Evolutionary conservation across 495 filamentous ascomycete genomes (phyloP).

Genomic region (Hypoxylon trugodes): DNA sequence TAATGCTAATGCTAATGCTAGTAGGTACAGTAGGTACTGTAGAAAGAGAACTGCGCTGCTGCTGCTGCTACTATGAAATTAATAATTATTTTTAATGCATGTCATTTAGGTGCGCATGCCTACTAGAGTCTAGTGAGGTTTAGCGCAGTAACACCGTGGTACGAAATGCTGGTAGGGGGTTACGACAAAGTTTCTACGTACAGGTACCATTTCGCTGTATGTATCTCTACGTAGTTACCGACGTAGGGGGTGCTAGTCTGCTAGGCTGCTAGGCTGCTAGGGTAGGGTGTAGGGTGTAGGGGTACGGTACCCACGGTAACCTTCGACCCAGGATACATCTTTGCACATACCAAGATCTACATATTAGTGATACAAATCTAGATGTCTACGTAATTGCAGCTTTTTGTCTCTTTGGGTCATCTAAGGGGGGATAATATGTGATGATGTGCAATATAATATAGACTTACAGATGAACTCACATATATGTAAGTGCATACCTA

Average conservation of each 20-base stretch:
- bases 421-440: constrained; percentile 1
- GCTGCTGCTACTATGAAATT: constrained; percentile 37
- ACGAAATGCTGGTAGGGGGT: too few relatives aligned
- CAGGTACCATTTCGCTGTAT: too few relatives aligned
- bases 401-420: constrained; percentile 13
- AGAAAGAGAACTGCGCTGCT: too few relatives aligned
- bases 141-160: constrained; percentile 22
- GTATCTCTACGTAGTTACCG: too few relatives aligned
- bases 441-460: neutral
- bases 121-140: constrained; percentile 30
- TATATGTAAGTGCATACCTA: neutral
- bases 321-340: too few relatives aligned
- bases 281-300: too few relatives aligned
- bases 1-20: constrained; percentile 2
- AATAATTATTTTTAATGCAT: constrained; percentile 42
- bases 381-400: constrained; percentile 5
- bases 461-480: constrained; percentile 1
- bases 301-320: too few relatives aligned
- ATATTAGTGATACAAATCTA: constrained; percentile 17
- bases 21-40: too few relatives aligned
- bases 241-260: too few relatives aligned
- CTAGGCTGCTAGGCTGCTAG: too few relatives aligned
- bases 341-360: constrained; percentile 27
- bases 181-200: too few relatives aligned
- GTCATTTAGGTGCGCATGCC: constrained; percentile 38